Base-by-base conservation (phyloP, 2,329 filamentous ascomycete genomes). In the Diaporthe sp. region DNA sequence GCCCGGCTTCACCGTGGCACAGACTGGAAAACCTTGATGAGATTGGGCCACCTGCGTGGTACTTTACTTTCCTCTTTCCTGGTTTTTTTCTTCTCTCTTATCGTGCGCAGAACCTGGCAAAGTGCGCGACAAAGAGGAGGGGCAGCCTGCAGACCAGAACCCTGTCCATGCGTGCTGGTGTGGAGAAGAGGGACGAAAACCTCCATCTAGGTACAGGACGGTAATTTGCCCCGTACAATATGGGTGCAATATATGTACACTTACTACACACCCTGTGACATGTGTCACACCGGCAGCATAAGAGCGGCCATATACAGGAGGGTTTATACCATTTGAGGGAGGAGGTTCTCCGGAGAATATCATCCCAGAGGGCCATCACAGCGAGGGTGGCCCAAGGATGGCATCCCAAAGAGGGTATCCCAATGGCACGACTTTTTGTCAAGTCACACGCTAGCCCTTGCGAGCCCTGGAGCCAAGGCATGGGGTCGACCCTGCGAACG, bases 401-500 rank as follows among this genome's bases (percentile, higher is more conserved):
- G 37, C 37, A 37, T 61, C 58, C 58, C 58, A 42, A 61, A 22
- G 61, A 28, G 28, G 42, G 28, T 34, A n/a, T 10, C 12, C 31
- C 31, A 28, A 9, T 8, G 31, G 4, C 34, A 37, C 22, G 22
- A n/a, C 20, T 34, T 9, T 4, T 25, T 6, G 25, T 39, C 63
- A 22, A 20, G 63, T 68, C 63, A 68, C 47, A 28, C 63, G 63
- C 63, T 53, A 68, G 60, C 3, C 60, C 17, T 34, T 34, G 34
- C 34, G 34, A 34, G 34, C 34, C 34, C 34, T 9, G 28, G 12
- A 25, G 47, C 65, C 34, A 68, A 37, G 3, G 49, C 22, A 28
- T 31, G 47, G 47, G 31, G 65, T 49, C 25, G 44, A 25, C 47
- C 65, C 47, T 68, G 65, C 31, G 47, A 68, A 68, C 65, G 31